Percentiles rank a stretch among this genome's conserved stretches.
phyloP scores from a whole-genome alignment of 495 filamentous ascomycete genomes.

The Annulohypoxylon stygium region DNA sequence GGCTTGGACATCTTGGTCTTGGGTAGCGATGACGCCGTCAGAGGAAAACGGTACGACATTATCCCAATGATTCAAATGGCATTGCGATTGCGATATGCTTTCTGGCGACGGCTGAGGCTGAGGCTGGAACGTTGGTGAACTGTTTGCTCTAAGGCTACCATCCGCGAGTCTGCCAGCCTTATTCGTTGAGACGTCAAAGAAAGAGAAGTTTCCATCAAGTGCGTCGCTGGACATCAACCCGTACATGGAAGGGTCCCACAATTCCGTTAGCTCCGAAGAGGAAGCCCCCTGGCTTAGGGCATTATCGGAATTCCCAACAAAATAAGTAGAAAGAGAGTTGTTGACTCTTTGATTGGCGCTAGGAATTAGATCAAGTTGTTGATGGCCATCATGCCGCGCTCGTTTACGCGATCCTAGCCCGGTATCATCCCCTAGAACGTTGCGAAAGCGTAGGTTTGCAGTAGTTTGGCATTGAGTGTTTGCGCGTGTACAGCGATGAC shows the following conservation, averaged over 20 bases:
- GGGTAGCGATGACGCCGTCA: background rate
- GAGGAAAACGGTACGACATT: background rate
- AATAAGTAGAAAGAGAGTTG: background rate
- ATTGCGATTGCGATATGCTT: background rate
- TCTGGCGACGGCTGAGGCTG: background rate
- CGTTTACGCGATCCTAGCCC: constrained; percentile 7
- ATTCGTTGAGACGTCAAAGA: constrained; percentile 1
- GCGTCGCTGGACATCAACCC: constrained; percentile 19
- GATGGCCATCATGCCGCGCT: constrained; percentile 9
- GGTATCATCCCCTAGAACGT: constrained; percentile 7
- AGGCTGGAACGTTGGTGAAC: background rate
- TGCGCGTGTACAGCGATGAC: constrained; percentile 39
- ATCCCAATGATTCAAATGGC: background rate
- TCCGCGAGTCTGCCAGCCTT: background rate
- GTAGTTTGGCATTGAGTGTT: constrained; percentile 39
- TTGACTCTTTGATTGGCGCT: background rate
- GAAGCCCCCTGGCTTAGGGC: background rate
- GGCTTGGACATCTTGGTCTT: constrained; percentile 8
- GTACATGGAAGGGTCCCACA: constrained; percentile 15
- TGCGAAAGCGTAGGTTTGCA: constrained; percentile 34
- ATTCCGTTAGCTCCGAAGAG: background rate
- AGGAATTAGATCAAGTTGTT: background rate
- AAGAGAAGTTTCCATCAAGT: constrained; percentile 18
- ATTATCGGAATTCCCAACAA: background rate
- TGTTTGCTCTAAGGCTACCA: background rate